A percentile compares a stretch with the other conserved stretches of the same genome.
Conservation (phyloP, 495 filamentous ascomycete genomes). For the Penicillium odoratum region DNA sequence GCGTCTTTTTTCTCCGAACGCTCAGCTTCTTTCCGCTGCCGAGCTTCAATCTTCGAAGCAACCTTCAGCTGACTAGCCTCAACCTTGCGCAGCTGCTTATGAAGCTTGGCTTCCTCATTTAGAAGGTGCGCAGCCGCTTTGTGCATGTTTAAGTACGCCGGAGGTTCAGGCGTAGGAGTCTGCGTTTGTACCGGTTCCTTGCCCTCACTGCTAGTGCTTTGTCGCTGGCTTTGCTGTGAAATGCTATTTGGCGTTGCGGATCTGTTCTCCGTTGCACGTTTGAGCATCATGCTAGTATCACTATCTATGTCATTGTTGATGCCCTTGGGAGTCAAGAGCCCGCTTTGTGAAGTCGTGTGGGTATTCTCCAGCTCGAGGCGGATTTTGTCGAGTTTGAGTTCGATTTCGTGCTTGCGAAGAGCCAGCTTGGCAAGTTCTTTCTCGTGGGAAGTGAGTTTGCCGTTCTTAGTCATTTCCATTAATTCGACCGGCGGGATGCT, state of each 20-base stretch:
- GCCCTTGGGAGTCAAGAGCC: constrained; percentile 4
- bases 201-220: constrained; percentile 13
- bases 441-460: constrained; percentile 56
- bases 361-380: constrained; percentile 43
- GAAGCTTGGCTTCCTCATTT: constrained; percentile 37
- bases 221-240: constrained; percentile 52
- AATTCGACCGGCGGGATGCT: constrained; percentile 26
- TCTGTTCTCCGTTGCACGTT: constrained; percentile 51
- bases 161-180: constrained; percentile 15
- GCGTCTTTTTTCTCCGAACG: constrained; percentile 51
- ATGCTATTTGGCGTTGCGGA: constrained; percentile 62
- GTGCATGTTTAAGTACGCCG: constrained; percentile 16
- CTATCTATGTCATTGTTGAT: constrained; percentile 42
- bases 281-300: constrained; percentile 33
- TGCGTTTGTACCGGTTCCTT: constrained; percentile 9
- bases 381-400: constrained; percentile 62
- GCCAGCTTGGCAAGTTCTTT: constrained; percentile 76
- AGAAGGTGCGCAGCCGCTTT: constrained; percentile 35
- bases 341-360: constrained; percentile 31
- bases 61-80: constrained; percentile 42
- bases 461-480: constrained; percentile 32
- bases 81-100: constrained; percentile 41
- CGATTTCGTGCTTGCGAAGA: constrained; percentile 64
- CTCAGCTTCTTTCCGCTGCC: constrained; percentile 53
- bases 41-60: constrained; percentile 43